phyloP scores from a whole-genome alignment of 805 yeast species.

The Cyberlindnera mrakii region DNA sequence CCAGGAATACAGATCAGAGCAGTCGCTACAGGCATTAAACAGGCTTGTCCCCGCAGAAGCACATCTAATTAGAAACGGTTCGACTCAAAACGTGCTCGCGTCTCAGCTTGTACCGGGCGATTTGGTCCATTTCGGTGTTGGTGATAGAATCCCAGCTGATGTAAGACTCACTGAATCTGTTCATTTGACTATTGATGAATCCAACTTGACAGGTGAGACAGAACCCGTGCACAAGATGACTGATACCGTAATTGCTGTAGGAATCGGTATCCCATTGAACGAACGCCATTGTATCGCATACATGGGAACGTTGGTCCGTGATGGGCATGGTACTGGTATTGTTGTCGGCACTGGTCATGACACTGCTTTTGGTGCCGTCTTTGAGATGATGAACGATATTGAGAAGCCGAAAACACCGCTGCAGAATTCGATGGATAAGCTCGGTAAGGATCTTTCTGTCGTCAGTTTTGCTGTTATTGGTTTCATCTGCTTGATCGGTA shows the following conservation, averaged over 20 bases:
- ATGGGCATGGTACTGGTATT: conserved; percentile 91
- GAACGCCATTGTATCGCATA: conserved; percentile 78
- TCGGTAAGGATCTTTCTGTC: conserved; percentile 84
- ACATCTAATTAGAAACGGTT: conserved; percentile 78
- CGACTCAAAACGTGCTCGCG: conserved; percentile 77
- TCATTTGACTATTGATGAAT: conserved; percentile 83
- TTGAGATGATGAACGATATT: conserved; percentile 90
- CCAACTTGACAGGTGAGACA: conserved; percentile 93
- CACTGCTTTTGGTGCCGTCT: conserved; percentile 93
- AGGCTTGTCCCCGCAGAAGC: conserved; percentile 96
- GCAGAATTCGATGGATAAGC: conserved; percentile 90
- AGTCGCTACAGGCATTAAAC: conserved; percentile 87
- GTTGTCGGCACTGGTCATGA: conserved; percentile 86
- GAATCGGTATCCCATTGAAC: conserved; percentile 45
- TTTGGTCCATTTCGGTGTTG: conserved; percentile 79
- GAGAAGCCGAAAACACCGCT: conserved; percentile 98
- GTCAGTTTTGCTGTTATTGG: conserved; percentile 87
- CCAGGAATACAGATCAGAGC: conserved; percentile 93
- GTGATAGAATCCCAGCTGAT: conserved; percentile 97
- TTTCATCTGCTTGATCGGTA: conserved; percentile 83
- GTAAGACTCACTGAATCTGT: conserved; percentile 72
- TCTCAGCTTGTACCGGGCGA: conserved; percentile 93
- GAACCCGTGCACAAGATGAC: conserved; percentile 70
- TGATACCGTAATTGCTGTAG: conserved; percentile 34
- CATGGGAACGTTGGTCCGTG: conserved; percentile 97